Evolutionary conservation across 768 basidiomycete species (phyloP).

Genomic region (Mrakia blollopis): DNA sequence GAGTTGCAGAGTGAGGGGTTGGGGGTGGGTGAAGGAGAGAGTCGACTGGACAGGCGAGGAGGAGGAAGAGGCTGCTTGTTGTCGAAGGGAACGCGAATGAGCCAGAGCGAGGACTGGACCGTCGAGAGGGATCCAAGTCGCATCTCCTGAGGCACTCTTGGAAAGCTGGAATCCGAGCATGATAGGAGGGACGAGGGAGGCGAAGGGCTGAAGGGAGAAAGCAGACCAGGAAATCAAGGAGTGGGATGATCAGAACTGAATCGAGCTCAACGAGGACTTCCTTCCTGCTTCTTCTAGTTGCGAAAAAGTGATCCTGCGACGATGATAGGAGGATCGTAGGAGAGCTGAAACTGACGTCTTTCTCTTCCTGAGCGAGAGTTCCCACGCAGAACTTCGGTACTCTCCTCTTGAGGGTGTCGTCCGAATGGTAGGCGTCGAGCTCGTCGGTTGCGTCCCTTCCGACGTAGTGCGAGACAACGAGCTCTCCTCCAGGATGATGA

Average conservation of each 20-base stretch:
- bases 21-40: neutral
- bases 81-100: conserved; percentile 50
- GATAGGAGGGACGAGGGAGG: conserved; percentile 73
- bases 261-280: neutral
- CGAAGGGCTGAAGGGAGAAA: conserved; percentile 33
- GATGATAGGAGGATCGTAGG: neutral
- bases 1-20: neutral
- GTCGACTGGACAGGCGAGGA: neutral
- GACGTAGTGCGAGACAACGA: conserved; percentile 88
- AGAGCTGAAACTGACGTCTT: neutral
- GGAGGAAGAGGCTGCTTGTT: neutral
- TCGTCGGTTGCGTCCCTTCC: conserved; percentile 90
- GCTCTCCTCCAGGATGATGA: conserved; percentile 80
- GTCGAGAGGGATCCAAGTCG: conserved; percentile 22
- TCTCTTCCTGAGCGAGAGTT: conserved; percentile 5
- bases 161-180: conserved; percentile 57
- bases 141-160: conserved; percentile 9
- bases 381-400: conserved; percentile 44
- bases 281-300: neutral
- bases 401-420: conserved; percentile 52
- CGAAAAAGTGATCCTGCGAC: neutral
- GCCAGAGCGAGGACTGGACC: conserved; percentile 37
- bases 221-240: neutral
- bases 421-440: conserved; percentile 82
- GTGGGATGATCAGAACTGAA: neutral